Evolutionary conservation across 139 green algal genomes (phyloP).

Genomic region (Eudorina sp.): DNA sequence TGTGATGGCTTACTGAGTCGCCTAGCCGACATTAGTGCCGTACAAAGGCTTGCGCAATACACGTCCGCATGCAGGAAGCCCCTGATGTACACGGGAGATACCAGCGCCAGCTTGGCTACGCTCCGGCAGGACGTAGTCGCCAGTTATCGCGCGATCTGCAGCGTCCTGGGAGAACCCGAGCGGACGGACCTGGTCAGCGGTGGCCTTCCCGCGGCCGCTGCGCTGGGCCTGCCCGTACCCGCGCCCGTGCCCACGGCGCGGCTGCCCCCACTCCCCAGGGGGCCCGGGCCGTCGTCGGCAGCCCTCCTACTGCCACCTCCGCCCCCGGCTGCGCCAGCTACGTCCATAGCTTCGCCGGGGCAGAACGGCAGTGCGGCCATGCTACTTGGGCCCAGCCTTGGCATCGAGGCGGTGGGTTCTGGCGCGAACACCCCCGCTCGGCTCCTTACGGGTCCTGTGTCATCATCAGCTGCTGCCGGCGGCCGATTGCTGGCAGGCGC

Average conservation of each 20-base stretch:
- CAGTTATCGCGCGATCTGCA: background rate
- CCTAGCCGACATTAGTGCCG: too few species aligned
- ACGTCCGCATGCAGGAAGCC: conserved; percentile 14
- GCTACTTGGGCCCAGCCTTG: background rate
- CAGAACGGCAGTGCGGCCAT: background rate
- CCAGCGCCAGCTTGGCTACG: background rate
- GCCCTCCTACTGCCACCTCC: background rate
- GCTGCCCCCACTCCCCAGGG: background rate
- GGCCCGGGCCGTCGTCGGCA: background rate
- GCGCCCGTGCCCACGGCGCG: background rate
- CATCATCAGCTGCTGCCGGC: background rate
- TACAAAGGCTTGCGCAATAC: too few species aligned
- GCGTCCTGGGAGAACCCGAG: background rate
- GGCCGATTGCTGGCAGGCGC: background rate
- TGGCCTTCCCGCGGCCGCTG: conserved; percentile 1
- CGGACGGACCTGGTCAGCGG: background rate
- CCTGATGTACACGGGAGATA: conserved; percentile 10
- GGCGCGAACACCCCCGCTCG: background rate
- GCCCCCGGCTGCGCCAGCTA: background rate
- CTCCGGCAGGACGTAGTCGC: conserved; percentile 13
- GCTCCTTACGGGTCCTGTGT: background rate
- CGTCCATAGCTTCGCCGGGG: background rate
- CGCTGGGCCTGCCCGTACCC: conserved; percentile 15
- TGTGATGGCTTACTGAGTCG: too few species aligned
- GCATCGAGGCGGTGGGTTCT: conserved; percentile 1